Percentiles rank a stretch among this genome's conserved stretches.
Evolutionary conservation across 2,329 filamentous ascomycete genomes (phyloP).

Genomic region (Cladophialophora psammophila): DNA sequence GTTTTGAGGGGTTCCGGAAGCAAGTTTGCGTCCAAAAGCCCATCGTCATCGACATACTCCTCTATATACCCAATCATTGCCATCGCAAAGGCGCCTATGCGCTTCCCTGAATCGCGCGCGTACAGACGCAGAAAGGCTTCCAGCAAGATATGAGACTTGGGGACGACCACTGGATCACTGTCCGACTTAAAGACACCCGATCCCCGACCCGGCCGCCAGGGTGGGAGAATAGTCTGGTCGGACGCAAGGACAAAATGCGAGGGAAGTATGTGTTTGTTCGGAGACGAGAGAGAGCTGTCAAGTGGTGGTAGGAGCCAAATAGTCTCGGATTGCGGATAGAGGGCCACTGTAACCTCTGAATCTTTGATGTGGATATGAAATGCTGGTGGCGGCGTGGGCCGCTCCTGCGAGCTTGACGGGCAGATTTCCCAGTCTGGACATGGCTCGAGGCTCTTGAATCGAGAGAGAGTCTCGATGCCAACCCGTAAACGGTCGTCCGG

Average conservation of each 20-base stretch:
- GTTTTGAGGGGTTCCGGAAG: constrained; percentile 24
- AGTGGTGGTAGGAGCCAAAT: constrained; percentile 26
- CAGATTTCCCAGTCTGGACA: constrained; percentile 25
- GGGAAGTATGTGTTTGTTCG: constrained; percentile 11
- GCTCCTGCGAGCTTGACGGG: constrained; percentile 15
- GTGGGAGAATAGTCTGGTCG: constrained; percentile 25
- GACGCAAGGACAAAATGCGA: constrained; percentile 28
- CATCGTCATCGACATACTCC: background rate
- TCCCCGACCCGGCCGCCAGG: constrained; percentile 19
- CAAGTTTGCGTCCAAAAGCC: constrained; percentile 18
- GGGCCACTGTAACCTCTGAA: constrained; percentile 20
- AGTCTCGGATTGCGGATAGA: constrained; percentile 26
- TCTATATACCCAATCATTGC: constrained; percentile 27
- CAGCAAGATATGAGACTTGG: constrained; percentile 28
- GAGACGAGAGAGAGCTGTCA: constrained; percentile 11
- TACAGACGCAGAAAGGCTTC: constrained; percentile 31
- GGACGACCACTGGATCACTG: constrained; percentile 21
- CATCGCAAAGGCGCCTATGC: constrained; percentile 23
- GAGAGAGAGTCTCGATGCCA: constrained; percentile 20
- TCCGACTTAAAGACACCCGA: constrained; percentile 28
- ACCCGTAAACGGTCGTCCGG: constrained; percentile 8
- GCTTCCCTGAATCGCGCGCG: constrained; percentile 23
- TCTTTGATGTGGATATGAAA: constrained; percentile 27
- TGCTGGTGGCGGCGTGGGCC: constrained; percentile 27
- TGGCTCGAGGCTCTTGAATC: constrained; percentile 18